Base-by-base conservation (phyloP, 192 early-diverging fungal genomes). In the Coemansia sp. region DNA sequence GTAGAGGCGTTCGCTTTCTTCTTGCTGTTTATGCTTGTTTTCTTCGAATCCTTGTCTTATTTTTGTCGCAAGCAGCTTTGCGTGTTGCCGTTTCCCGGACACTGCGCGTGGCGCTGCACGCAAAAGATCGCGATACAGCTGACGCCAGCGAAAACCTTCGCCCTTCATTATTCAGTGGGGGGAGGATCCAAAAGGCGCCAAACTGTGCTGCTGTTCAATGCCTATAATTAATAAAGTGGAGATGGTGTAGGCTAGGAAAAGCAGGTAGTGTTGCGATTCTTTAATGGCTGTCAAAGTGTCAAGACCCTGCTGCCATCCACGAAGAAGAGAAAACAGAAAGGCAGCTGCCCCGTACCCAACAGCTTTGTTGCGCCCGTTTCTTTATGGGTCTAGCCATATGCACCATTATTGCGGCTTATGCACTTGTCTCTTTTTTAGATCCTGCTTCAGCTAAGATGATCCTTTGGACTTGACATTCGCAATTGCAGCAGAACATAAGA, bases 31-130 rank as follows among this genome's bases (percentile, higher is more conserved):
- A 20, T 17, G 12, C 16, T n/a, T 64, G 62, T 55, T 69, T 7
- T 74, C 65, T 43, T 59, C 54, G 49, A 77, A 83, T 9, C 75
- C 80, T 17, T 77, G 80, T 16, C 80, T 68, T 19, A 83, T 71
- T 63, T 69, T 77, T 13, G 40, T 51, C 22, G 65, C 53, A 7
- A 74, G 49, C 5, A 61, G 25, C 14, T 13, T 20, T 9, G 65
- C 50, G 25, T 38, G 59, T 5, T 54, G 22, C 40, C 65, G 61
- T 10, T 71, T 70, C 1, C 69, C 72, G 22, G 65, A 69, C 20
- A 71, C 69, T 4, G 66, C 65, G 3, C 71, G 54, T 8, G 80
- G 80, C 13, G 75, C 75, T 25, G 71, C 68, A n/a, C 75, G 71
- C 55, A 74, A 17, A 53, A 83, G 72, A 6, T 65, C 43, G 46